A percentile compares a stretch with the other conserved stretches of the same genome.
Evolutionary conservation across 441 rosid genomes (phyloP).

Genomic region (Croton setiger): DNA sequence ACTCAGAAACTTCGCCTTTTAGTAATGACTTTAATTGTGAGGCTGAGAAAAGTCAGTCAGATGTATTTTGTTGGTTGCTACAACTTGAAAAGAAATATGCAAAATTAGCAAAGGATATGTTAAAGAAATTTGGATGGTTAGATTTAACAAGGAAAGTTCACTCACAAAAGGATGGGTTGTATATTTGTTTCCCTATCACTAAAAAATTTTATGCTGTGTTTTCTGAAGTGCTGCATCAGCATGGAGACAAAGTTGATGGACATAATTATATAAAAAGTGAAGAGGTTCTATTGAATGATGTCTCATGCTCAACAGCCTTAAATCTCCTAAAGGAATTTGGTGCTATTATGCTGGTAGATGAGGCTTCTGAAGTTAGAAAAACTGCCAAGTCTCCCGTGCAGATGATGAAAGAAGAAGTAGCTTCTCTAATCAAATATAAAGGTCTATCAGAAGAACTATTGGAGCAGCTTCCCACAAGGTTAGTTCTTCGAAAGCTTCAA

Average conservation of each 20-base stretch:
- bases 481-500: conserved; percentile 26
- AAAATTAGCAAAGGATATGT: conserved; percentile 75
- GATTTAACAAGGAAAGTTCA: conserved; percentile 73
- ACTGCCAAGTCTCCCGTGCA: conserved; percentile 59
- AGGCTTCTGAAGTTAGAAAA: conserved; percentile 49
- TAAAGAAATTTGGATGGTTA: conserved; percentile 89
- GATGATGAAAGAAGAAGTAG: conserved; percentile 58
- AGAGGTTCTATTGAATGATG: conserved; percentile 34
- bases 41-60: conserved; percentile 27
- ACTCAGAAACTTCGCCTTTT: conserved; percentile 25
- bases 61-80: conserved; percentile 39
- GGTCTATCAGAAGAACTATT: conserved; percentile 55
- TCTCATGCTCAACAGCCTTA: conserved; percentile 53
- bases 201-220: conserved; percentile 50
- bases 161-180: conserved; percentile 45
- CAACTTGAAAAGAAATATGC: conserved; percentile 63
- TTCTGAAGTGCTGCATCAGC: conserved; percentile 30
- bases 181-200: conserved; percentile 80
- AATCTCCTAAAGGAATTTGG: conserved; percentile 57
- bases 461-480: conserved; percentile 77
- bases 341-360: conserved; percentile 45
- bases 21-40: conserved; percentile 19
- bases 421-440: conserved; percentile 46
- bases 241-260: conserved; percentile 31
- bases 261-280: conserved; percentile 27